Evolutionary conservation across 257 asterid species (phyloP).

Genomic region (Fraxinus cuspidata): DNA sequence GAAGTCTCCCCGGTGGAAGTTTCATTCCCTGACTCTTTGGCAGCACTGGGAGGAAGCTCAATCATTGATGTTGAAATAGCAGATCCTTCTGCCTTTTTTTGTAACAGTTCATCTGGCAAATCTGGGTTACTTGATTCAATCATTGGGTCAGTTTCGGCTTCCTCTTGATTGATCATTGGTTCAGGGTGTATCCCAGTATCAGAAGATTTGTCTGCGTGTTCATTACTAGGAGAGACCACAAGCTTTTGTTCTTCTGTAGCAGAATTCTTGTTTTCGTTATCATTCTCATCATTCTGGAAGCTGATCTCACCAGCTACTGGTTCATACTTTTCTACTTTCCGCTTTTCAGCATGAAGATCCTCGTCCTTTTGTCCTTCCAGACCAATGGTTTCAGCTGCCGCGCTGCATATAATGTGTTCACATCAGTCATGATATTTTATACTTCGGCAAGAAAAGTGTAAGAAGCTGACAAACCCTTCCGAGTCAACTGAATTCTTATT

Average conservation of each 20-base stretch:
- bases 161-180: constrained; percentile 35
- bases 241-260: constrained; percentile 43
- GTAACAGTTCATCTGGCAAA: constrained; percentile 37
- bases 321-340: constrained; percentile 41
- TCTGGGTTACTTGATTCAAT: constrained; percentile 45
- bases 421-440: constrained; percentile 29
- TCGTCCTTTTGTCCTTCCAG: constrained; percentile 42
- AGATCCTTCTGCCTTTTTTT: constrained; percentile 41
- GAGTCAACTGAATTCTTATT: constrained; percentile 38
- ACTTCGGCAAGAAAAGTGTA: constrained; percentile 19
- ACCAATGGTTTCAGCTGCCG: constrained; percentile 42
- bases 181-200: constrained; percentile 41
- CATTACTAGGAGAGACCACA: constrained; percentile 37
- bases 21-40: constrained; percentile 56
- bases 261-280: constrained; percentile 35
- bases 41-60: constrained; percentile 52
- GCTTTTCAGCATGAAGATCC: constrained; percentile 41
- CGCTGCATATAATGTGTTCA: constrained; percentile 51
- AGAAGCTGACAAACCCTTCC: constrained; percentile 55
- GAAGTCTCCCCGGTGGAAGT: constrained; percentile 37
- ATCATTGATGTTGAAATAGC: constrained; percentile 44
- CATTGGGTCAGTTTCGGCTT: constrained; percentile 30
- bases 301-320: constrained; percentile 30
- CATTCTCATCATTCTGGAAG: constrained; percentile 34
- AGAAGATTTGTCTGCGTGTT: constrained; percentile 36